These are phyloP conservation scores for Leishmania tarentolae DNA, from an alignment of 208 protist species.

Conservation along the genomic window DNA sequence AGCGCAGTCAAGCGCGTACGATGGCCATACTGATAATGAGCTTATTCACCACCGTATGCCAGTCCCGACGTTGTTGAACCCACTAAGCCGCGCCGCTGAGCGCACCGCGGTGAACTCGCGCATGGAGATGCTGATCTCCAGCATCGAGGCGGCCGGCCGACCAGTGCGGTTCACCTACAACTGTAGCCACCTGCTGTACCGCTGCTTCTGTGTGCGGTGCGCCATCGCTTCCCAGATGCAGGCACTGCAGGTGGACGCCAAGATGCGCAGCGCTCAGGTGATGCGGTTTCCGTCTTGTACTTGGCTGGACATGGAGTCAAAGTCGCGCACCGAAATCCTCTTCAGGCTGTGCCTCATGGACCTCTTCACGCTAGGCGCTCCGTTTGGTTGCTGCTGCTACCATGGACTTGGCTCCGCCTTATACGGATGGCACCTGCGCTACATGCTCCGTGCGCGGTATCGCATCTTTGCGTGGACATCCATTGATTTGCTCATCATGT, in stretches of 20 bases:
- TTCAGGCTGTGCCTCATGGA: constrained; percentile 49
- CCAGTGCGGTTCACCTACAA: neutral
- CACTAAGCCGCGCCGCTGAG: neutral
- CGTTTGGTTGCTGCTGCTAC: constrained; percentile 63
- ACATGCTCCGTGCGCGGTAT: constrained; percentile 69
- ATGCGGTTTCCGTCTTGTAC: constrained; percentile 37
- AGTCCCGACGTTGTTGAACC: neutral
- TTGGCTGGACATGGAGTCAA: constrained; percentile 37
- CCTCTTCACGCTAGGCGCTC: constrained; percentile 44
- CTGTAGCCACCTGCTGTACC: constrained; percentile 39
- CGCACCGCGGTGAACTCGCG: neutral
- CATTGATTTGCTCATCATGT: constrained; percentile 38
- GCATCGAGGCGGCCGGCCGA: neutral
- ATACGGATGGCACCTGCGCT: constrained; percentile 71
- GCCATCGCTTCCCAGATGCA: constrained; percentile 57
- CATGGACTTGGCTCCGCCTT: constrained; percentile 68
- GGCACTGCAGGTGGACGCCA: constrained; percentile 52
- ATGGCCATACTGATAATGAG: neutral
- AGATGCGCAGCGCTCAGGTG: constrained; percentile 32
- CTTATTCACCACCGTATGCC: neutral
- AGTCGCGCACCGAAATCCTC: constrained; percentile 33
- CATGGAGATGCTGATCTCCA: neutral
- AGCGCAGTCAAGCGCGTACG: neutral
- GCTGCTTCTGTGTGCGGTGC: constrained; percentile 70
- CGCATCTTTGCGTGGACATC: constrained; percentile 38